Conservation (phyloP, 1,139 yeast species). For the Nakaseomyces kungkrabaensis region DNA sequence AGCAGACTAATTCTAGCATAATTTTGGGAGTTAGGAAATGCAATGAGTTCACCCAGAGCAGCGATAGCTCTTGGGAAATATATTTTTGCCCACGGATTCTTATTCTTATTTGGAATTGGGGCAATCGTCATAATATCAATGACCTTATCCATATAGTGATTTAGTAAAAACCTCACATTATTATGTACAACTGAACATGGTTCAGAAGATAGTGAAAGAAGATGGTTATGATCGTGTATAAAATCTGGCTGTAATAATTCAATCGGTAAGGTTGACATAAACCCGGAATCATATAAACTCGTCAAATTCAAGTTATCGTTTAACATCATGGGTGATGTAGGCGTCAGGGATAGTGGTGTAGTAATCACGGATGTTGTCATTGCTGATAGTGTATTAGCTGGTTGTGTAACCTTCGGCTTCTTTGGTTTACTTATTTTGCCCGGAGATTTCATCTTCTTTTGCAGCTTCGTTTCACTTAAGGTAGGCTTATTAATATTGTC, state of each 20-base stretch:
- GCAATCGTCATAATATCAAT: conserved; percentile 86
- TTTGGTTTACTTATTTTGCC: neutral
- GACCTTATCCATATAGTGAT: conserved; percentile 68
- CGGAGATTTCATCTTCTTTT: neutral
- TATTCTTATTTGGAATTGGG: conserved; percentile 42
- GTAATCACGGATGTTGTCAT: neutral
- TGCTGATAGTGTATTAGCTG: neutral
- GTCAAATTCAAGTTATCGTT: neutral
- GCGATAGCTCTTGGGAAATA: conserved; percentile 73
- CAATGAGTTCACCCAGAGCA: conserved; percentile 69
- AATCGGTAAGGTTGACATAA: neutral
- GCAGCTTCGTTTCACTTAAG: neutral
- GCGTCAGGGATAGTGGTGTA: neutral
- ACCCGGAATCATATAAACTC: neutral
- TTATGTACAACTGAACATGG: conserved; percentile 38
- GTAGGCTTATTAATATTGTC: neutral
- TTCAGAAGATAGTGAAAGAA: neutral
- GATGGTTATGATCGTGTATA: neutral
- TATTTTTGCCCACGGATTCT: conserved; percentile 80
- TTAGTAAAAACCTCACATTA: conserved; percentile 56
- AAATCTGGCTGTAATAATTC: conserved; percentile 1
- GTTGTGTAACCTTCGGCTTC: neutral
- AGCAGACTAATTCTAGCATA: conserved; percentile 63
- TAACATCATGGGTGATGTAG: conserved; percentile 1
- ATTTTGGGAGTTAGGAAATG: conserved; percentile 63